phyloP scores from a whole-genome alignment of 139 green algal species.

The Chlorella sp. region DNA sequence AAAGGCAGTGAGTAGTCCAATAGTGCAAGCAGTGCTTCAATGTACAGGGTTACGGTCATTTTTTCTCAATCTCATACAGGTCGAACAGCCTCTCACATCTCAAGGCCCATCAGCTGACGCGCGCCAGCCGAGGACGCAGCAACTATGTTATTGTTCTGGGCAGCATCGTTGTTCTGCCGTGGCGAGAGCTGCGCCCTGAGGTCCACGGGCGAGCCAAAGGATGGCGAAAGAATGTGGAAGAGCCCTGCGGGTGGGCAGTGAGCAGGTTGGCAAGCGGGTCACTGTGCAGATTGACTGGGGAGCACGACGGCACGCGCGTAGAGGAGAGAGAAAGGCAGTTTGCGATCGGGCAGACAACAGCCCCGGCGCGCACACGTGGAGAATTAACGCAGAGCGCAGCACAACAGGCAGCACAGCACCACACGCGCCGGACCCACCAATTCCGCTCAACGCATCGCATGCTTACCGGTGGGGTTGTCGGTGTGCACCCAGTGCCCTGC shows the following conservation, averaged over 20 bases:
- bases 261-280: too few species aligned
- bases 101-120: not conserved
- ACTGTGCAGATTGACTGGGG: too few species aligned
- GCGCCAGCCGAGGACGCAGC: not conserved
- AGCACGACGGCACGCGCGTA: too few species aligned
- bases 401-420: not conserved
- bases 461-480: slow-evolving; percentile 80
- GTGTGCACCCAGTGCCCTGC: slow-evolving; percentile 91
- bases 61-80: too few species aligned
- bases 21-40: too few species aligned
- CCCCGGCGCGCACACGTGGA: not conserved
- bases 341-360: not conserved
- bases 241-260: slow-evolving; percentile 58
- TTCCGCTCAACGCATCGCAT: slow-evolving; percentile 41
- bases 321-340: too few species aligned
- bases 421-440: not conserved
- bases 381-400: not conserved
- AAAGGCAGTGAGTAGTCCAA: too few species aligned
- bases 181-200: slow-evolving; percentile 1
- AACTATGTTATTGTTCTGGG: not conserved
- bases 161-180: not conserved
- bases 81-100: not conserved
- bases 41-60: too few species aligned
- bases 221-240: slow-evolving; percentile 80
- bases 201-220: slow-evolving; percentile 61